phyloP scores from a whole-genome alignment of 108 stramenopile genomes.

The Skeletonema tropicum region DNA sequence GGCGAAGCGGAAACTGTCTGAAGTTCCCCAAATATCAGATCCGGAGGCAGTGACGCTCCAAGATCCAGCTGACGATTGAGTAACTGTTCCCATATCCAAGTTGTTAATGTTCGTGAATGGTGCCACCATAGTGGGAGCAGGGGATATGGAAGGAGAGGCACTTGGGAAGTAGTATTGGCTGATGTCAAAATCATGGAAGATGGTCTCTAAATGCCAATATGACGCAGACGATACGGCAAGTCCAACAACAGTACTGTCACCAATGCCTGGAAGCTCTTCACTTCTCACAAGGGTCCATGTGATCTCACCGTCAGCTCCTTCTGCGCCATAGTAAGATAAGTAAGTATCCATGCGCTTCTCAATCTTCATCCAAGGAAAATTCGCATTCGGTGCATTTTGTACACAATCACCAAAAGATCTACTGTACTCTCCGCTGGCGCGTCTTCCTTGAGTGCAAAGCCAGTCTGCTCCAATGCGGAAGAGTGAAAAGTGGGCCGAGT shows the following conservation, averaged over 20 bases:
- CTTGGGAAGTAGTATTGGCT: conserved; percentile 30
- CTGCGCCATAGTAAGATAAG: conserved; percentile 12
- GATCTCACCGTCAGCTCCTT: conserved; percentile 22
- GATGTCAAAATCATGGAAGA: conserved; percentile 22
- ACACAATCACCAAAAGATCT: neutral
- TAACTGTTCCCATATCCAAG: neutral
- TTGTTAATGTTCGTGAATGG: neutral
- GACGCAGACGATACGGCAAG: conserved; percentile 21
- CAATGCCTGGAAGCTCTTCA: conserved; percentile 1
- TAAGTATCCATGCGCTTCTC: conserved; percentile 27
- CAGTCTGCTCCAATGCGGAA: conserved; percentile 9
- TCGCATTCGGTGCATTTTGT: neutral
- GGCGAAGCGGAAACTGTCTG: conserved; percentile 19
- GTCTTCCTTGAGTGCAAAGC: conserved; percentile 12
- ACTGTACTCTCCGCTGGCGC: neutral
- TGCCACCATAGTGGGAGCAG: conserved; percentile 1
- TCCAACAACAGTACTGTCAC: conserved; percentile 12
- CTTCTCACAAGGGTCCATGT: conserved; percentile 8
- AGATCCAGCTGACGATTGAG: neutral
- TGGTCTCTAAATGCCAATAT: conserved; percentile 16
- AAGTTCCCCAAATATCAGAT: conserved; percentile 2
- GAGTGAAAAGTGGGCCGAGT: conserved; percentile 18
- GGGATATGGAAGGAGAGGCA: conserved; percentile 17
- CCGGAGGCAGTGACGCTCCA: neutral
- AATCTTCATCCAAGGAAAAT: conserved; percentile 26